A percentile compares a stretch with the other conserved stretches of the same genome.
Evolutionary conservation across 2,329 filamentous ascomycete genomes (phyloP).

Genomic region (Atkinsonella texensis): DNA sequence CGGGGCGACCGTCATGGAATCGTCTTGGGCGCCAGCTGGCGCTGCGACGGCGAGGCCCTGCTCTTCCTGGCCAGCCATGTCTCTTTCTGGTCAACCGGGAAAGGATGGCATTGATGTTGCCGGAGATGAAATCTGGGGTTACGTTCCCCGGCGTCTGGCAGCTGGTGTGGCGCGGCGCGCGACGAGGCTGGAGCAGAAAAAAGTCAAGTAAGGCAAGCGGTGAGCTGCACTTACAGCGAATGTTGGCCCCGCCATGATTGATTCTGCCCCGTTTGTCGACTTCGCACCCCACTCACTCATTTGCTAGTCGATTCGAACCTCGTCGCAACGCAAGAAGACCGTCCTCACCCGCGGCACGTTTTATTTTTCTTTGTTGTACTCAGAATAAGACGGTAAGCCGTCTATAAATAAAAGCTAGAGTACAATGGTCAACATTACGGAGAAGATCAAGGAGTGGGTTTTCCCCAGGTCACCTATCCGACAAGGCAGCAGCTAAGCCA

Average conservation of each 20-base stretch:
- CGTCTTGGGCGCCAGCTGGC: slow-evolving; percentile 4
- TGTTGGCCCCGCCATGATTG: neutral
- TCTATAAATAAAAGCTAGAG: slow-evolving; percentile 20
- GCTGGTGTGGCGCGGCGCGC: neutral
- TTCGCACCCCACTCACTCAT: neutral
- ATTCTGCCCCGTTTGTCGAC: slow-evolving; percentile 2
- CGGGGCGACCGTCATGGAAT: slow-evolving; percentile 23
- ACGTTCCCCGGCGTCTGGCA: neutral
- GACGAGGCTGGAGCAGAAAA: neutral
- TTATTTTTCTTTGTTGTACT: neutral
- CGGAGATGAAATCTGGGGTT: neutral
- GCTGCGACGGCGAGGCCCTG: slow-evolving; percentile 11
- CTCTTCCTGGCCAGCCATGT: slow-evolving; percentile 22
- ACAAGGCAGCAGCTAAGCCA: slow-evolving; percentile 12
- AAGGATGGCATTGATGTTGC: neutral
- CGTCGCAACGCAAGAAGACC: no score
- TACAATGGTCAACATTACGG: slow-evolving; percentile 97
- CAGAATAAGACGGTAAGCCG: slow-evolving; percentile 16
- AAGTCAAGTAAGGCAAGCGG: slow-evolving; percentile 4
- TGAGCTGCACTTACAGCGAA: neutral
- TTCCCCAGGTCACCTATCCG: neutral
- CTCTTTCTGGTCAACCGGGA: neutral
- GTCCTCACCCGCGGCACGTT: neutral
- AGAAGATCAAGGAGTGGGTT: slow-evolving; percentile 96
- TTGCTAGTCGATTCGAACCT: no score